These are phyloP conservation scores for Gilbertella persicaria DNA, from an alignment of 371 early-diverging fungal species.

Conservation along the genomic window DNA sequence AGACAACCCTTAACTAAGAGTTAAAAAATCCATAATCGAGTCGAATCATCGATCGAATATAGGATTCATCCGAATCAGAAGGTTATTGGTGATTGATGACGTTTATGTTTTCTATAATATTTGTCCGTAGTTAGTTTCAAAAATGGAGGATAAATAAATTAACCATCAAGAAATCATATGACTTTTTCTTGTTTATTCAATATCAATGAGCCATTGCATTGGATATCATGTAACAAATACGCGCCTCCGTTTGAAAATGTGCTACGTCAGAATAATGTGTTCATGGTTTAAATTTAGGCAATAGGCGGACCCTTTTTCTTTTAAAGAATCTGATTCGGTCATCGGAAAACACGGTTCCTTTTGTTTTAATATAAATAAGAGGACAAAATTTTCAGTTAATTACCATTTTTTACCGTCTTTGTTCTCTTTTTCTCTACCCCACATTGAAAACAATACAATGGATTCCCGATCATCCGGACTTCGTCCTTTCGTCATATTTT, in stretches of 20 bases:
- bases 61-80: no score
- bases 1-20: no score
- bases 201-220: no score
- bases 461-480: slow-evolving; percentile 16
- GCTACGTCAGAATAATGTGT: not conserved
- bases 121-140: no score
- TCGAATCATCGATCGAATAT: no score
- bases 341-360: not conserved
- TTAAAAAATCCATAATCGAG: no score
- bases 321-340: not conserved
- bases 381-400: not conserved
- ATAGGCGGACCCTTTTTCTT: not conserved
- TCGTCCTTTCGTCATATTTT: slow-evolving; percentile 39
- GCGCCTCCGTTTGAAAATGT: not conserved
- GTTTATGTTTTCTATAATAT: no score
- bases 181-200: no score
- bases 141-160: no score
- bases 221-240: not conserved
- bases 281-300: not conserved
- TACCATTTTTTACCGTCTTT: not conserved
- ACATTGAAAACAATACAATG: slow-evolving; percentile 1
- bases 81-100: no score
- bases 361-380: not conserved
- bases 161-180: no score
- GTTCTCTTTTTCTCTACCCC: no score